Base-by-base conservation (phyloP, 441 rosid species). In the Erysimum cheiri region DNA sequence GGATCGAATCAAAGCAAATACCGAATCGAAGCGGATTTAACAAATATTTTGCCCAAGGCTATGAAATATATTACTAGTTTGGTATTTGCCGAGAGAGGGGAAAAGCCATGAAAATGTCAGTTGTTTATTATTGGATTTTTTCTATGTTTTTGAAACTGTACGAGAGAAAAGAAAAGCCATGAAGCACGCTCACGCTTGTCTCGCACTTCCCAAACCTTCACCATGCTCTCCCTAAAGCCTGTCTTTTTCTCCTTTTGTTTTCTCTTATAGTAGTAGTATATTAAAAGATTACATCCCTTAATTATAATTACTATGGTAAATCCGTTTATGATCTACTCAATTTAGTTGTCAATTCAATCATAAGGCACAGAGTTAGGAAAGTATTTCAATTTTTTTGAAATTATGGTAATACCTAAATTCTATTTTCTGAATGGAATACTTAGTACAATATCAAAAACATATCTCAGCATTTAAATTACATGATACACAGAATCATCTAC, bases 181-280 rank as follows among this genome's bases (percentile, higher is more conserved):
- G 69, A 79, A 72, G 77, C 73, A 80, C 72, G 83, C 63, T 70
- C 77, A 67, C 47, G 81, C 80, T 69, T 65, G 80, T 70, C 73
- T 46, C 76, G 81, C 70, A 39, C 64, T 72, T 76, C 48, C 58
- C 69, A 60, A 35, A 35, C 41, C 44, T 52, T 54, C 43, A 53
- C 69, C 73, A 44, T 54, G 64, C 64, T 54, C 59, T 62, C 53
- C 10, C 49, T 35, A 77, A 77, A 66, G 74, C 70, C 72, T 70
- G 73, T 55, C 31, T 11, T 32, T 24, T 43, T 24, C 17, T 39
- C 35, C 36, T 5, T 49, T 2, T 14, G 9, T 61, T 37, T 13
- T 6, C 22, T 32, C 31, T 32, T 19, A 5, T n/a, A n/a, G n/a
- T n/a, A n/a, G n/a, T 13, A 9, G 22, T 9, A 9, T 24, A 22